A percentile compares a stretch with the other conserved stretches of the same genome.
phyloP scores from a whole-genome alignment of 805 yeast genomes.

The Clavispora vitiphila region DNA sequence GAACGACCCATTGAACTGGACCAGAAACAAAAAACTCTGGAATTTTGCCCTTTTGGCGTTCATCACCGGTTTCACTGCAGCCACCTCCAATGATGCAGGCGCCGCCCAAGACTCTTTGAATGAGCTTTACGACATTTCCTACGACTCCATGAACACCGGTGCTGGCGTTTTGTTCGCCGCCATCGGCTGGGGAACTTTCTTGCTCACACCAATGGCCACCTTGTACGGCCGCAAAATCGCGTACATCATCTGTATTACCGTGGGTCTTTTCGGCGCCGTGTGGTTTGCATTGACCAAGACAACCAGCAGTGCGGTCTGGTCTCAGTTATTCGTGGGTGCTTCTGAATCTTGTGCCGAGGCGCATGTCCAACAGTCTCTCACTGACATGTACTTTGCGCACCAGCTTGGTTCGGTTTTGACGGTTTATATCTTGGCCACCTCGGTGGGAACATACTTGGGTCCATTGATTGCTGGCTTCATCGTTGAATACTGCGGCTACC shows the following conservation, averaged over 20 bases:
- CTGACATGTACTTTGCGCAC: conserved; percentile 75
- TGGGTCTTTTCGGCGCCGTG: conserved; percentile 60
- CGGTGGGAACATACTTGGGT: conserved; percentile 74
- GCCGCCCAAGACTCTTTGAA: conserved; percentile 64
- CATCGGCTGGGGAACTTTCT: conserved; percentile 60
- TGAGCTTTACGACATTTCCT: conserved; percentile 57
- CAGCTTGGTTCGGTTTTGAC: conserved; percentile 72
- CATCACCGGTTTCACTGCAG: conserved; percentile 65
- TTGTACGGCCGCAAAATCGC: conserved; percentile 65
- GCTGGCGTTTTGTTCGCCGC: conserved; percentile 73
- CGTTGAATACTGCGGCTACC: conserved; percentile 53
- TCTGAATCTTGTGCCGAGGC: conserved; percentile 76
- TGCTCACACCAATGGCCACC: conserved; percentile 64
- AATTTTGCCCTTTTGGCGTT: conserved; percentile 42
- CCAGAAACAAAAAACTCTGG: conserved; percentile 25
- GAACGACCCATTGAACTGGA: conserved; percentile 48
- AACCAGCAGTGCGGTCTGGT: conserved; percentile 66
- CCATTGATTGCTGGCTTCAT: conserved; percentile 78
- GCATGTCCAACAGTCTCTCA: conserved; percentile 59
- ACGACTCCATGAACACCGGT: conserved; percentile 69
- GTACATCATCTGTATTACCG: conserved; percentile 53
- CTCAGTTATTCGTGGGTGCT: conserved; percentile 75
- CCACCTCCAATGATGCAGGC: conserved; percentile 71
- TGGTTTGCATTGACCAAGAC: conserved; percentile 62
- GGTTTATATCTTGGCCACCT: conserved; percentile 66